Evolutionary conservation across 495 filamentous ascomycete species (phyloP).

Genomic region (Annulohypoxylon stygium): DNA sequence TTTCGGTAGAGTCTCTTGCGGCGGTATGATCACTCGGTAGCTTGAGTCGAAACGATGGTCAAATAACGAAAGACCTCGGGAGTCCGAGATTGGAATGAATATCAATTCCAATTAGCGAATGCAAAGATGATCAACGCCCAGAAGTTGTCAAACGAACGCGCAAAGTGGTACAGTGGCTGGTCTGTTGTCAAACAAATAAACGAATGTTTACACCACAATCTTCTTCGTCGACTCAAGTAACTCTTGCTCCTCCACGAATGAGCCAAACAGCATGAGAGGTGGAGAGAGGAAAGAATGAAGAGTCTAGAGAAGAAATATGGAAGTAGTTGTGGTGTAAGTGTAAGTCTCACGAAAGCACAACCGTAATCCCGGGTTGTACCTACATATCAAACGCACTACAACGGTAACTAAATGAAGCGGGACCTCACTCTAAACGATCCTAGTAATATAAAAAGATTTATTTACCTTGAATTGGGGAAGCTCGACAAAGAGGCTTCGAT

Average conservation of each 20-base stretch:
- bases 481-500: slow-evolving; percentile 11
- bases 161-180: slow-evolving; percentile 18
- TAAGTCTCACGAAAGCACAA: slow-evolving; percentile 35
- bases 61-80: slow-evolving; percentile 15
- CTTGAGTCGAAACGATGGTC: slow-evolving; percentile 27
- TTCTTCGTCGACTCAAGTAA: slow-evolving; percentile 29
- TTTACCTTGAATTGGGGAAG: slow-evolving; percentile 47
- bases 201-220: slow-evolving; percentile 33
- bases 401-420: slow-evolving; percentile 42
- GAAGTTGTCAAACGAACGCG: slow-evolving; percentile 43
- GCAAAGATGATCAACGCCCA: slow-evolving; percentile 27
- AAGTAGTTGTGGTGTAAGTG: slow-evolving; percentile 16
- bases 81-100: slow-evolving; percentile 30
- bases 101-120: slow-evolving; percentile 19
- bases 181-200: slow-evolving; percentile 36
- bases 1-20: not conserved
- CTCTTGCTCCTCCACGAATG: slow-evolving; percentile 24
- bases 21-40: slow-evolving; percentile 8
- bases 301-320: slow-evolving; percentile 40
- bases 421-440: slow-evolving; percentile 27
- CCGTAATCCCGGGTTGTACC: slow-evolving; percentile 37
- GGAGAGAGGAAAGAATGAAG: slow-evolving; percentile 31
- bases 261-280: slow-evolving; percentile 21
- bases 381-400: slow-evolving; percentile 49
- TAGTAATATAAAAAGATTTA: slow-evolving; percentile 33